Percentiles rank a stretch among this genome's conserved stretches.
phyloP scores from a whole-genome alignment of 2,329 filamentous ascomycete genomes.

The Blastomyces silverae region DNA sequence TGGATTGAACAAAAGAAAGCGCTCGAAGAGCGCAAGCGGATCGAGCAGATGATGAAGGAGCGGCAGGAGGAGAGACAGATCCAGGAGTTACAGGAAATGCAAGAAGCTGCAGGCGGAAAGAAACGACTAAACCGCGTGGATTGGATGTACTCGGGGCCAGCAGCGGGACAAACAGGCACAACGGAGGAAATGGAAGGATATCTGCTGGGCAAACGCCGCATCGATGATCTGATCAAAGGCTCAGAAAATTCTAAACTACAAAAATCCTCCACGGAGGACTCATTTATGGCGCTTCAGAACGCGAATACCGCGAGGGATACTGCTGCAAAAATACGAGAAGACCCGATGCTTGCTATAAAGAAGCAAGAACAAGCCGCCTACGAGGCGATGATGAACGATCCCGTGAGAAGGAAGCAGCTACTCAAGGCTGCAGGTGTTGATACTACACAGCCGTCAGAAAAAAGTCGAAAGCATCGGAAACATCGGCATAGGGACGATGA shows the following conservation, averaged over 20 bases:
- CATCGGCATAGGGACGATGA: slow-evolving; percentile 30
- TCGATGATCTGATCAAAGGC: slow-evolving; percentile 79
- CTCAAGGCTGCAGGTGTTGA: slow-evolving; percentile 48
- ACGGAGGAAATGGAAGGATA: slow-evolving; percentile 90
- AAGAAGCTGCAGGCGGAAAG: slow-evolving; percentile 78
- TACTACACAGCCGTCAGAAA: slow-evolving; percentile 32
- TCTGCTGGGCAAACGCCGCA: slow-evolving; percentile 81
- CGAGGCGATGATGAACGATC: slow-evolving; percentile 48
- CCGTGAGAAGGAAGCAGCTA: slow-evolving; percentile 53
- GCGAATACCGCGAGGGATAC: slow-evolving; percentile 73
- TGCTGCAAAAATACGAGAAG: slow-evolving; percentile 77
- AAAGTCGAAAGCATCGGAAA: slow-evolving; percentile 45
- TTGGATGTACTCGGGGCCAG: slow-evolving; percentile 96
- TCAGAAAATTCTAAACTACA: slow-evolving; percentile 73
- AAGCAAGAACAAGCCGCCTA: slow-evolving; percentile 79
- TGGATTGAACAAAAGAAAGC: slow-evolving; percentile 90
- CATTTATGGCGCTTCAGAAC: slow-evolving; percentile 53
- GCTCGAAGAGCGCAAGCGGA: slow-evolving; percentile 88
- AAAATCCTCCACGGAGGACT: slow-evolving; percentile 62
- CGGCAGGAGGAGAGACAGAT: slow-evolving; percentile 88
- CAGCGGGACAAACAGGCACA: slow-evolving; percentile 64
- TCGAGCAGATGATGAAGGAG: slow-evolving; percentile 85
- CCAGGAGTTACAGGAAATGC: slow-evolving; percentile 82
- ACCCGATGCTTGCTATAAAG: slow-evolving; percentile 89
- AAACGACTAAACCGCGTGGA: slow-evolving; percentile 79